Evolutionary conservation across 2,329 filamentous ascomycete species (phyloP).

Genomic region (Epichloe sibirici): DNA sequence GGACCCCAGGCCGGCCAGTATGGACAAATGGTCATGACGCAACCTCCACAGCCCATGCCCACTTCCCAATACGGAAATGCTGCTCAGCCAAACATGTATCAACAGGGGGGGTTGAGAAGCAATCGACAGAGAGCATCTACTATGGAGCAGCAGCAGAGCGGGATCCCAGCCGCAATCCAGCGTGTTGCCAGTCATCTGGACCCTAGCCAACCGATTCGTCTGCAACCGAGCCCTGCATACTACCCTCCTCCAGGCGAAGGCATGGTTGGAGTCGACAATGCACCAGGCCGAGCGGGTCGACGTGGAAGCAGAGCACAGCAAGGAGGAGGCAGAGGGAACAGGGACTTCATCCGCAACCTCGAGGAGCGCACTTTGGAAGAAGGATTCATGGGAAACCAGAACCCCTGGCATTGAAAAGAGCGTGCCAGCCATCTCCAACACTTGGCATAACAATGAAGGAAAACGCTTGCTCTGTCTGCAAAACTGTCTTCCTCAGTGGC

Average conservation of each 20-base stretch:
- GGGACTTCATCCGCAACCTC: slow-evolving; percentile 88
- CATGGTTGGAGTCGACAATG: slow-evolving; percentile 51
- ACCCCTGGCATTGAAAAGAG: slow-evolving; percentile 52
- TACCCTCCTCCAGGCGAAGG: slow-evolving; percentile 88
- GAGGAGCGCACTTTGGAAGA: slow-evolving; percentile 93
- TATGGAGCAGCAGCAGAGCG: slow-evolving; percentile 88
- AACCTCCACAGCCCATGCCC: slow-evolving; percentile 52
- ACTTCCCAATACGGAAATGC: slow-evolving; percentile 49
- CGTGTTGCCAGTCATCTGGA: slow-evolving; percentile 92
- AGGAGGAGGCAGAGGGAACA: slow-evolving; percentile 46
- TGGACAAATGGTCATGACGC: slow-evolving; percentile 60
- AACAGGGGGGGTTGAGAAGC: slow-evolving; percentile 56
- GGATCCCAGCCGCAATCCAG: slow-evolving; percentile 86
- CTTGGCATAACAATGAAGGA: not conserved
- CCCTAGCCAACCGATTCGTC: slow-evolving; percentile 80
- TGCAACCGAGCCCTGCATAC: slow-evolving; percentile 93
- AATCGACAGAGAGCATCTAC: slow-evolving; percentile 85
- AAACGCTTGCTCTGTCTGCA: not conserved
- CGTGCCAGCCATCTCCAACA: not conserved
- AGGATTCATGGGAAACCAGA: slow-evolving; percentile 63
- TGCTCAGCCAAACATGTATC: slow-evolving; percentile 44
- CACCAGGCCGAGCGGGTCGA: slow-evolving; percentile 48
- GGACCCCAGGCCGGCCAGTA: slow-evolving; percentile 60
- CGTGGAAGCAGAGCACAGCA: slow-evolving; percentile 63
- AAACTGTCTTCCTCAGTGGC: not conserved